Evolutionary conservation across 2,329 filamentous ascomycete species (phyloP).

Genomic region (Immersiporthe knoxdaviesiana): DNA sequence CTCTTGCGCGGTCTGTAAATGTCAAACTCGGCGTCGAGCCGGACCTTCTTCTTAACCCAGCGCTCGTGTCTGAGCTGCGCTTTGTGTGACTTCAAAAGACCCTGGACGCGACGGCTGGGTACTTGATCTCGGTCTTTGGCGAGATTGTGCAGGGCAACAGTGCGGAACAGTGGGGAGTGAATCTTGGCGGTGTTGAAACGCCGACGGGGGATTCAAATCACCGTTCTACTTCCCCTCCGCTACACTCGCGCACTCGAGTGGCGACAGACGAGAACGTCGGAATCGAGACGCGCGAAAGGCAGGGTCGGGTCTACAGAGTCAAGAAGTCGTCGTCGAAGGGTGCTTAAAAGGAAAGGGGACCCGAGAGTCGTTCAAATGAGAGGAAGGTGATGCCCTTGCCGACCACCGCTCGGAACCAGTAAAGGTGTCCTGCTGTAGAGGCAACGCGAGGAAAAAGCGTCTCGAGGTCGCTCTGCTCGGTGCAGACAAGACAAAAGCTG

Average conservation of each 20-base stretch:
- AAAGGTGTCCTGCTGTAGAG: constrained; percentile 27
- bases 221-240: not conserved
- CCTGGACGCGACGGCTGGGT: constrained; percentile 19
- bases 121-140: constrained; percentile 38
- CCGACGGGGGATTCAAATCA: constrained; percentile 15
- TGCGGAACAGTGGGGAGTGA: constrained; percentile 73
- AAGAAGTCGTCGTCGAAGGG: not conserved
- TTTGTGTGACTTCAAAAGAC: constrained; percentile 26
- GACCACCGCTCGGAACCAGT: constrained; percentile 29
- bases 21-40: constrained; percentile 19
- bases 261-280: not conserved
- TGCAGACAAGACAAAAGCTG: constrained; percentile 26
- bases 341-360: not conserved
- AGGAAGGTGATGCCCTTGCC: constrained; percentile 22
- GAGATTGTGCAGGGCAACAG: constrained; percentile 52
- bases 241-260: not conserved
- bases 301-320: not conserved
- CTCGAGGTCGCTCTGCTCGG: constrained; percentile 22
- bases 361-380: not conserved
- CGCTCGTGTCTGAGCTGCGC: constrained; percentile 35
- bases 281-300: not conserved
- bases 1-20: constrained; percentile 26
- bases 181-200: constrained; percentile 57
- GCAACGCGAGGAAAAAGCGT: constrained; percentile 21
- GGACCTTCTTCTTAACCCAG: constrained; percentile 32